A percentile compares a stretch with the other conserved stretches of the same genome.
Conservation (phyloP, 257 asterid genomes). For the Thymus quinquecostatus region DNA sequence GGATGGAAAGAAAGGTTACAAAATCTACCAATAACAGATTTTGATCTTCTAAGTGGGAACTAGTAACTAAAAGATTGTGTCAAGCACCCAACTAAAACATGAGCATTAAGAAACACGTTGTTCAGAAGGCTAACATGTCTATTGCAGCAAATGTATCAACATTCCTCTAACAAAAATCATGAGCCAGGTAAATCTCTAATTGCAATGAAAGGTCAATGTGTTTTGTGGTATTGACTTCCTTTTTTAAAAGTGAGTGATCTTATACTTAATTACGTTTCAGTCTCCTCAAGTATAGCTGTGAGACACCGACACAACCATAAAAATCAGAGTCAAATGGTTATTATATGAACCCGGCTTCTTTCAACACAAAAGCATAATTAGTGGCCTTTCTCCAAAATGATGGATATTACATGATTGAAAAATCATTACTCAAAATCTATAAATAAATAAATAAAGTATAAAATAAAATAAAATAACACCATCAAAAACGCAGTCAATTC, state of each 20-base stretch:
- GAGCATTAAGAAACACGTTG: conserved; percentile 9
- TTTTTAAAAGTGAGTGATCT: not conserved
- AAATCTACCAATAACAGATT: conserved; percentile 18
- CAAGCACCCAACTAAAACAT: conserved; percentile 19
- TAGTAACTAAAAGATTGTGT: conserved; percentile 1
- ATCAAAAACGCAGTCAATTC: conserved; percentile 1
- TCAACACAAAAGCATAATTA: conserved; percentile 4
- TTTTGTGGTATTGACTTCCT: not conserved
- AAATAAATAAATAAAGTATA: too few relatives aligned
- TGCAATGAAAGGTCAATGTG: conserved; percentile 22
- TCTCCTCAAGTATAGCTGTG: conserved; percentile 9
- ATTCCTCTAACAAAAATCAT: conserved; percentile 6
- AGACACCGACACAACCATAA: conserved; percentile 22
- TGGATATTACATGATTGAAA: not conserved
- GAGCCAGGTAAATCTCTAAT: not conserved
- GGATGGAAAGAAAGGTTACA: conserved; percentile 18
- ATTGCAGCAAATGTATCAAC: not conserved
- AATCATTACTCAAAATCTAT: conserved; percentile 15
- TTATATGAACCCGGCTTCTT: conserved; percentile 14
- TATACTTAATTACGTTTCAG: conserved; percentile 13
- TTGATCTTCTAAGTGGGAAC: conserved; percentile 13
- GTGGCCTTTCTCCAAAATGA: conserved; percentile 17
- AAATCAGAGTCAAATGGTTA: not conserved
- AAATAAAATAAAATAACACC: too few relatives aligned
- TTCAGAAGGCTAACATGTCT: conserved; percentile 12